Base-by-base conservation (phyloP, 257 asterid species). In the Knoxia roxburghii region DNA sequence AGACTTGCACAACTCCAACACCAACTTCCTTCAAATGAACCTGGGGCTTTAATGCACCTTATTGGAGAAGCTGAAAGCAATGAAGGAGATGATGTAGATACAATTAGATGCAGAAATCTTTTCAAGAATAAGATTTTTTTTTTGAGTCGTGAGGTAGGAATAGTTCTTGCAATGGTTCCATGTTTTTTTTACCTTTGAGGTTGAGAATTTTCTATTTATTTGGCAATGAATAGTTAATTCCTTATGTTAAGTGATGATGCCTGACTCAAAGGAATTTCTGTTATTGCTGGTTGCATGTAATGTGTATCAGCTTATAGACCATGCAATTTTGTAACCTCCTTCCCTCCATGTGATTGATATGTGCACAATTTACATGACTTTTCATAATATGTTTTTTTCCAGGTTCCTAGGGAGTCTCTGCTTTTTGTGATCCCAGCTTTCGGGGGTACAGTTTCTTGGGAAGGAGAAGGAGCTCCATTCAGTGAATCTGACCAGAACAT, bases 361-460 rank as follows among this genome's bases (percentile, higher is more conserved):
- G 24, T 51, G 60, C 66, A 55, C 39, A 27, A 12, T 39, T 40
- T 50, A 15, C 39, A 13, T 62, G 53, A 15, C 60, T 37, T 48
- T 20, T 45, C 40, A 20, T 37, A n/a, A n/a, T 72, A 50, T 11
- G 7, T 72, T 24, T 37, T 69, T 78, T 23, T 54, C 67, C 85
- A 94, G 97, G 95, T 89, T 74, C 99, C 99, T 6, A 87, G 97
- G 73, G 99, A 94, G 78, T 88, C 97, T 1, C 72, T 94, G 77
- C 84, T 94, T 50, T 90, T 90, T 73, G 58, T 90, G 68, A 88
- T 88, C 74, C 89, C 97, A 56, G 95, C 97, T 70, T 90, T 94
- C 73, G 99, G 99, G 74, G 99, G 99, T 79, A 72, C 69, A 12
- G 97, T 94, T 71, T 90, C 99, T 40, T 94, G 99, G 99, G 99